Evolutionary conservation across 2,329 filamentous ascomycete species (phyloP).

Genomic region (Aspergillus unguis): DNA sequence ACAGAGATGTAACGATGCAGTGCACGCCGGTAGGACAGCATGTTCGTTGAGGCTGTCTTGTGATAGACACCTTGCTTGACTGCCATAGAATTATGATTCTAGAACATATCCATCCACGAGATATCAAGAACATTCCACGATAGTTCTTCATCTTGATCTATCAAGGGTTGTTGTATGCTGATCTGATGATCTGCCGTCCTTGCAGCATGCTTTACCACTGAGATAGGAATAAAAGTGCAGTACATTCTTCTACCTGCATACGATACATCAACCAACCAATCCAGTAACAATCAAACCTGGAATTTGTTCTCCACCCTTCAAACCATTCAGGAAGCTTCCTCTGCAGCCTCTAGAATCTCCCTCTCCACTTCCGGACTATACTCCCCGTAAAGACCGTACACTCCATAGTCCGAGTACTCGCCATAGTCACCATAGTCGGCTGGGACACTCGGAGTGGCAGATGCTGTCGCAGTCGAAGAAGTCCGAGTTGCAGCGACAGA

Average conservation of each 20-base stretch:
- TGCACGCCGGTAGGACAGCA: not conserved
- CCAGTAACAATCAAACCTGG: too few species aligned
- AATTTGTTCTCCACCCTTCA: too few species aligned
- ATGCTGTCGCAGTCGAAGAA: not conserved
- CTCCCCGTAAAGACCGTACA: conserved; percentile 18
- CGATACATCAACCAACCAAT: too few species aligned
- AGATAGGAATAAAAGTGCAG: too few species aligned
- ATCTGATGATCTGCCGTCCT: too few species aligned
- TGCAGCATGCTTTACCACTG: too few species aligned
- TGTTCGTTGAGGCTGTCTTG: not conserved
- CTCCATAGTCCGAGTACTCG: conserved; percentile 15
- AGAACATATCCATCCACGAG: too few species aligned
- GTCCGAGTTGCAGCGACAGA: conserved; percentile 1
- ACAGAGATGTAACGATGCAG: not conserved
- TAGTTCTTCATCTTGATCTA: too few species aligned
- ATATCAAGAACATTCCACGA: too few species aligned
- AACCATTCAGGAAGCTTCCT: not conserved
- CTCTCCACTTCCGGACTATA: conserved; percentile 7
- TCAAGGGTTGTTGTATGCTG: too few species aligned
- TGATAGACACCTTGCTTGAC: not conserved
- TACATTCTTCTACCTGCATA: too few species aligned
- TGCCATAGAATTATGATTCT: not conserved
- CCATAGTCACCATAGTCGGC: conserved; percentile 18
- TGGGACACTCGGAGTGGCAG: conserved; percentile 7
- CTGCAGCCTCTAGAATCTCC: not conserved